Evolutionary conservation across 2,329 filamentous ascomycete species (phyloP).

Genomic region (Trichoderma harzianum): DNA sequence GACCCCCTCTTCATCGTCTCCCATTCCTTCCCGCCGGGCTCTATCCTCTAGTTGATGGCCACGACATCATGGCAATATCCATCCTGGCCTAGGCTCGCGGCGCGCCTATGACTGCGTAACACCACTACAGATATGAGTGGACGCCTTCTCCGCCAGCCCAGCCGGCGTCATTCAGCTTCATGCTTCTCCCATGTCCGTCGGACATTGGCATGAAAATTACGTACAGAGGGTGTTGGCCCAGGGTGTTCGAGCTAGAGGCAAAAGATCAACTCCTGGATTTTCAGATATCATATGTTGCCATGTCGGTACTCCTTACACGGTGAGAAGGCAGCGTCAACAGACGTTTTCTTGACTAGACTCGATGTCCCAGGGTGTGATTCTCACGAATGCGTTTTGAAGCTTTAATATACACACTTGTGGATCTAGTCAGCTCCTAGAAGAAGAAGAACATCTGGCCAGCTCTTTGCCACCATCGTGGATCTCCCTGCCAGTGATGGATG

Average conservation of each 20-base stretch:
- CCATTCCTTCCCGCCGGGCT: conserved; percentile 10
- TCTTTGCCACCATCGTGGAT: background rate
- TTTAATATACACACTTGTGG: background rate
- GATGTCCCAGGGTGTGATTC: background rate
- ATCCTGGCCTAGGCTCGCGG: conserved; percentile 8
- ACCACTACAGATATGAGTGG: background rate
- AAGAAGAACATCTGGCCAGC: background rate
- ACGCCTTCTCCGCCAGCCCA: background rate
- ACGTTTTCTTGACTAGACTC: background rate
- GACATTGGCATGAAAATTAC: background rate
- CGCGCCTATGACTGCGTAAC: conserved; percentile 11
- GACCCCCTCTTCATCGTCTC: background rate
- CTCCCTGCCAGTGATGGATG: background rate
- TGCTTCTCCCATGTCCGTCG: background rate
- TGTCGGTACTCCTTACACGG: background rate
- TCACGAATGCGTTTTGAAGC: background rate
- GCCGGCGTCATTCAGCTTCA: conserved; percentile 6
- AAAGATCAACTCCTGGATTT: background rate
- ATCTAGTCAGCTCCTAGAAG: background rate
- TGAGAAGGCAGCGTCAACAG: background rate
- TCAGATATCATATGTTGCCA: background rate
- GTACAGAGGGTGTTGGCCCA: background rate
- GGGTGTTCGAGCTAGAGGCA: background rate
- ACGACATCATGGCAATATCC: conserved; percentile 9
- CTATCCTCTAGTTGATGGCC: conserved; percentile 12